These are phyloP conservation scores for Trichoderma sp. DNA, from an alignment of 2,329 filamentous ascomycete genomes.

Conservation along the genomic window DNA sequence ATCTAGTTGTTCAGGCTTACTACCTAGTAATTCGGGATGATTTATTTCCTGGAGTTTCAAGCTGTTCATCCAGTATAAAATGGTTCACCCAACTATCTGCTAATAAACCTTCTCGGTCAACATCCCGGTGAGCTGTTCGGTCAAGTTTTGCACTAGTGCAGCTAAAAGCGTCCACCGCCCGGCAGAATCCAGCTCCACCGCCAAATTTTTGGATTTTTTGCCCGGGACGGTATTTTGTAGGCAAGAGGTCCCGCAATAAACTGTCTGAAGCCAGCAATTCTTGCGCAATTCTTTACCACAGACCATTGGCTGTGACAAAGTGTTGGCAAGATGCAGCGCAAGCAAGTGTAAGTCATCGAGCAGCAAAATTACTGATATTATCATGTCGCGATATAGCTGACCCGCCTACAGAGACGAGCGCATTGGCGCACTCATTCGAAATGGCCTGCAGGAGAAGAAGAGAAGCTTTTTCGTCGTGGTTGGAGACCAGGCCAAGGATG, in stretches of 20 bases:
- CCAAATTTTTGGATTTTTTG: slow-evolving; percentile 43
- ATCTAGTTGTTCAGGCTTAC: neutral
- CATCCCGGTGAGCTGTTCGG: neutral
- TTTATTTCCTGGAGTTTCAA: neutral
- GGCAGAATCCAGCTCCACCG: slow-evolving; percentile 40
- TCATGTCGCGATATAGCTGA: neutral
- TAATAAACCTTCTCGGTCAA: slow-evolving; percentile 1
- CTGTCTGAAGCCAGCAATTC: slow-evolving; percentile 27
- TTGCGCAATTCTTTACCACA: slow-evolving; percentile 33
- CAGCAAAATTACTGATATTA: neutral
- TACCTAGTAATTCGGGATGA: neutral
- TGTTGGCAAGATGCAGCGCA: slow-evolving; percentile 57
- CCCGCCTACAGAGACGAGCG: slow-evolving; percentile 69
- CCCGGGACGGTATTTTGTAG: slow-evolving; percentile 21
- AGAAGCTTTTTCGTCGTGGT: slow-evolving; percentile 97
- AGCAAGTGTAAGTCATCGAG: slow-evolving; percentile 50
- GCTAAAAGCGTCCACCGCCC: slow-evolving; percentile 36
- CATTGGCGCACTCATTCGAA: slow-evolving; percentile 86
- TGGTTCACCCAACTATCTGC: neutral
- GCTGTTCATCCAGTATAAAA: no score
- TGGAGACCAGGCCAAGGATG: slow-evolving; percentile 88
- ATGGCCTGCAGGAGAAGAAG: slow-evolving; percentile 94
- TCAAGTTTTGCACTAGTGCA: neutral
- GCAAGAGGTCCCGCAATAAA: slow-evolving; percentile 27
- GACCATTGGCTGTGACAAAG: slow-evolving; percentile 31